Conservation (phyloP, 441 rosid genomes). For the Dalechampia spathulata region DNA sequence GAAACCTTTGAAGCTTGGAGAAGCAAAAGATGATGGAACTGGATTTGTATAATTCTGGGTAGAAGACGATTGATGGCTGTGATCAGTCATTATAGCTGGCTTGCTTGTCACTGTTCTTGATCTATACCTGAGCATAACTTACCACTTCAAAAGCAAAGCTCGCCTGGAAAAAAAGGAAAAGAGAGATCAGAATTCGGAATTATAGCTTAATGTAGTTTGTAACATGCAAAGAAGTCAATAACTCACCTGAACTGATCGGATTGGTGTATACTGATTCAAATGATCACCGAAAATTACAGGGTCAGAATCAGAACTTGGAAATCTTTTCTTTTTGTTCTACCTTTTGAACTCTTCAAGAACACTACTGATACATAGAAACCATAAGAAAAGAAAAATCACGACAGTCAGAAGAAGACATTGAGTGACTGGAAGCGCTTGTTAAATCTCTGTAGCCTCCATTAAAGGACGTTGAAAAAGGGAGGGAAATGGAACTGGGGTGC, state of each 20-base stretch:
- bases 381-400: not conserved
- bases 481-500: not conserved
- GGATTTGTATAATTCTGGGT: slow-evolving; percentile 21
- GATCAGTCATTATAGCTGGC: slow-evolving; percentile 61
- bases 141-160: slow-evolving; percentile 3
- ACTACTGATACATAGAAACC: not conserved
- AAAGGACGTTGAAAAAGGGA: not conserved
- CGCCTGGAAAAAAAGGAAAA: slow-evolving; percentile 1
- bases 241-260: slow-evolving; percentile 17
- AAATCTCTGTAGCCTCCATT: slow-evolving; percentile 50
- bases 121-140: slow-evolving; percentile 48
- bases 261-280: not conserved
- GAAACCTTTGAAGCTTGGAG: slow-evolving; percentile 55
- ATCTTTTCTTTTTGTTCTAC: not conserved
- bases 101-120: slow-evolving; percentile 50
- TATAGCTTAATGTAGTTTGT: not conserved
- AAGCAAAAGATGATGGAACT: slow-evolving; percentile 36
- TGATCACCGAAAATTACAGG: not conserved
- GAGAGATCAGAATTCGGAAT: slow-evolving; percentile 3
- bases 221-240: no score
- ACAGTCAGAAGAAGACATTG: not conserved
- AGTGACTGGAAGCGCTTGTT: slow-evolving; percentile 19
- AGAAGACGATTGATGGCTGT: slow-evolving; percentile 29
- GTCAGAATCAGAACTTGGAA: not conserved
- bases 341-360: not conserved